Base-by-base conservation (phyloP, 2,329 filamentous ascomycete species). In the Cercospora sp. region DNA sequence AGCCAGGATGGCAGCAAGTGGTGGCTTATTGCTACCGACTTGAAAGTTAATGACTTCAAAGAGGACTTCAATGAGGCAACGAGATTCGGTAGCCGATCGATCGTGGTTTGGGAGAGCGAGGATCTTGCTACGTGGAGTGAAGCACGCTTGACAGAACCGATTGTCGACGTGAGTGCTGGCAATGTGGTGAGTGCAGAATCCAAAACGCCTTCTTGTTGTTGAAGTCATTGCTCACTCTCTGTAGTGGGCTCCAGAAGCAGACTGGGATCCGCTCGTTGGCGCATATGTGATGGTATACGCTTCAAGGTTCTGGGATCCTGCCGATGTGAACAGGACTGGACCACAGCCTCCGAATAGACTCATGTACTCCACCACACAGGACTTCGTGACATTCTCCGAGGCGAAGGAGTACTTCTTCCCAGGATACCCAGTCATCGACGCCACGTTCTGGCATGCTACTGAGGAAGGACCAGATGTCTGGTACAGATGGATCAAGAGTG, bases 11-110 rank as follows among this genome's bases (percentile, higher is more conserved):
- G 68, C 59, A 60, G 57, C 62, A 70, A 70, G 36, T 69, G 58
- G 64, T 72, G 65, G 66, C 62, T 72, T 28, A 69, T 68, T 20
- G 70, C 68, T n/a, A 72, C 70, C 3, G 70, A 72, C 42, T 65
- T 72, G 13, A 61, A 70, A 33, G 68, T 72, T 45, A 75, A 74
- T 13, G 73, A 65, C 18, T 74, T 73, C 42, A 73, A 72, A 1
- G 72, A 67, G 10, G 65, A 70, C 12, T 75, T 72, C 70, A 69
- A 72, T 61, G 70, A 69, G 18, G 68, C 74, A 1, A 72, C 74
- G 10, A 68, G 70, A 2, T 72, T 70, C 18, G 73, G 73, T 3
- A 73, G 73, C 55, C 65, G 67, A 10, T 67, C 64, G 1, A 66
- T 72, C 10, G 69, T 72, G 12, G 61, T 72, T 7, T 72, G 70